Percentiles rank a stretch among this genome's conserved stretches.
Conservation (phyloP, 1,139 yeast genomes). For the Geotrichum cucujoidarum region DNA sequence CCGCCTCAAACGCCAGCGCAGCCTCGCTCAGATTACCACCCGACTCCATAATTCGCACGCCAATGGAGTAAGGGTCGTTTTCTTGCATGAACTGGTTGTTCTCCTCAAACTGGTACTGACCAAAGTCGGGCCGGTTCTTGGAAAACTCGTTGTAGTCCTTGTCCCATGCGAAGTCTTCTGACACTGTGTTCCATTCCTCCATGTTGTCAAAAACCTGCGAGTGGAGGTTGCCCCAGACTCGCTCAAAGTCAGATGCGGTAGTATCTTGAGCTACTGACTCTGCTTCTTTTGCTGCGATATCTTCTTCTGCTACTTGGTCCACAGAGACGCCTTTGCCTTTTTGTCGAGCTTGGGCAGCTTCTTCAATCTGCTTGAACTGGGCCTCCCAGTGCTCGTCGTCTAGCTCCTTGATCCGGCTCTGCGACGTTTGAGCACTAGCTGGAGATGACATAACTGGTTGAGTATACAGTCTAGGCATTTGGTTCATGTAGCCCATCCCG, state of each 20-base stretch:
- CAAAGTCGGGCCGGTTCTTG: slow-evolving; percentile 66
- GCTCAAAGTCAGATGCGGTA: slow-evolving; percentile 53
- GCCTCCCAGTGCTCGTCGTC: slow-evolving; percentile 66
- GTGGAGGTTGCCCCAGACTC: slow-evolving; percentile 53
- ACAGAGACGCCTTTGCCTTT: slow-evolving; percentile 20
- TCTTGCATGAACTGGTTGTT: slow-evolving; percentile 66
- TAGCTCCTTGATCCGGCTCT: slow-evolving; percentile 34
- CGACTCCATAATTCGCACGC: slow-evolving; percentile 83
- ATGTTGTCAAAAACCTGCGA: slow-evolving; percentile 44
- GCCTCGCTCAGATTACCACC: slow-evolving; percentile 95
- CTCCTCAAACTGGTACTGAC: slow-evolving; percentile 72
- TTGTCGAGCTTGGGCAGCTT: slow-evolving; percentile 35
- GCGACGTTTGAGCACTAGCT: not conserved
- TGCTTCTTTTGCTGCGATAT: not conserved
- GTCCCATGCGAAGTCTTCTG: slow-evolving; percentile 32
- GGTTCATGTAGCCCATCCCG: slow-evolving; percentile 9
- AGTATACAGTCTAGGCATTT: slow-evolving; percentile 6
- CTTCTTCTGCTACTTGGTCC: slow-evolving; percentile 24
- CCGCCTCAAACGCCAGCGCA: slow-evolving; percentile 95
- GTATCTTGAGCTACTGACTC: slow-evolving; percentile 26
- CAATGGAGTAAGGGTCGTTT: slow-evolving; percentile 85
- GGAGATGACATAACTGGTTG: slow-evolving; percentile 5
- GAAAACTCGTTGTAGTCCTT: slow-evolving; percentile 71
- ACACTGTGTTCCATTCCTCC: slow-evolving; percentile 34
- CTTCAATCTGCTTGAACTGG: slow-evolving; percentile 74